Conservation (phyloP, 768 basidiomycete species). For the Nevesoporus exiguus region DNA sequence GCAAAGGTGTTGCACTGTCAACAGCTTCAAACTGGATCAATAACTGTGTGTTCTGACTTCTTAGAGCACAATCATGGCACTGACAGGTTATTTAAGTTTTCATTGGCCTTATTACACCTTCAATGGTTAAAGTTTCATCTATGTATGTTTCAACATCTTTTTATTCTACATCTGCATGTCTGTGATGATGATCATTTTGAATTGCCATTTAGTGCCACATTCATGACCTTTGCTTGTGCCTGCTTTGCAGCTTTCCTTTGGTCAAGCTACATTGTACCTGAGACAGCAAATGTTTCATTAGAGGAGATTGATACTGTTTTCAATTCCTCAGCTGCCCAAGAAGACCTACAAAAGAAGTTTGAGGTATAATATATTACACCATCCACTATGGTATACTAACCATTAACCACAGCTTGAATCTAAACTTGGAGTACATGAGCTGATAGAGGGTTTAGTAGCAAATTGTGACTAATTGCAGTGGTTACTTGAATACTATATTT, state of each 20-base stretch:
- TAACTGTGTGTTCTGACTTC: conserved; percentile 50
- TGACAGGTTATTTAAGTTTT: conserved; percentile 46
- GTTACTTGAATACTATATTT: background rate
- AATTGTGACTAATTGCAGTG: conserved; percentile 8
- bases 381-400: background rate
- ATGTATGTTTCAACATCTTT: conserved; percentile 38
- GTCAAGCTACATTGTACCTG: conserved; percentile 66
- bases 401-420: conserved; percentile 48
- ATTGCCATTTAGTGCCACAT: conserved; percentile 50
- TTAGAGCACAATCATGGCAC: background rate
- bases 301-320: conserved; percentile 77
- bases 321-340: conserved; percentile 50
- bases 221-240: conserved; percentile 59
- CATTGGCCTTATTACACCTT: conserved; percentile 71
- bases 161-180: background rate
- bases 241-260: conserved; percentile 69
- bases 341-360: conserved; percentile 47
- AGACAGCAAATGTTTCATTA: conserved; percentile 72
- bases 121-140: conserved; percentile 58
- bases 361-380: conserved; percentile 40
- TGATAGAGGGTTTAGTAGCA: conserved; percentile 39
- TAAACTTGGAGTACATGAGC: conserved; percentile 48
- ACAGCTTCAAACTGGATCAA: conserved; percentile 87
- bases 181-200: background rate
- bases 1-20: conserved; percentile 78